Evolutionary conservation across 2,329 filamentous ascomycete genomes (phyloP).

Genomic region (Ophiosphaerella narmari): DNA sequence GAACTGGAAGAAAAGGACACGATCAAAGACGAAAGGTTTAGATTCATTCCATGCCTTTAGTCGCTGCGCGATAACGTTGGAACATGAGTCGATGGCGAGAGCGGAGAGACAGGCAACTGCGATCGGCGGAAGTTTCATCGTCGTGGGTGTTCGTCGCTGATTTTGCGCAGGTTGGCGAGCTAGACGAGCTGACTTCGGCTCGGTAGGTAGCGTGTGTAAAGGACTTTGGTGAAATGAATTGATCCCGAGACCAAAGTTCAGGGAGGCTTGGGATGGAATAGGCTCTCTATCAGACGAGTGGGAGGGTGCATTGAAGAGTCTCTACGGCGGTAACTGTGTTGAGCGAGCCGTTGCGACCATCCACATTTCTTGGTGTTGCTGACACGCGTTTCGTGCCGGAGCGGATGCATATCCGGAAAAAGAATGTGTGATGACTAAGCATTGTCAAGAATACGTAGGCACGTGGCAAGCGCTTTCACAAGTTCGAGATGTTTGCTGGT

Average conservation of each 20-base stretch:
- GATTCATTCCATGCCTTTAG: constrained; percentile 42
- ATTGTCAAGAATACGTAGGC: too few species aligned
- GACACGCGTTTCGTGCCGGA: not conserved
- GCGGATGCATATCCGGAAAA: not conserved
- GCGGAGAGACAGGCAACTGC: constrained; percentile 41
- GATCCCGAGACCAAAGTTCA: too few species aligned
- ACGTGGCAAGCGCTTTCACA: too few species aligned
- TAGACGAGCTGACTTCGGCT: not conserved
- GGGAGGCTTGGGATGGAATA: too few species aligned
- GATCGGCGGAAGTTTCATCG: constrained; percentile 40
- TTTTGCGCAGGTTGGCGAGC: not conserved
- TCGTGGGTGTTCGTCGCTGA: not conserved
- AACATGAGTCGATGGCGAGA: constrained; percentile 42
- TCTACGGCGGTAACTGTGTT: not conserved
- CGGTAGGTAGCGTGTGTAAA: too few species aligned
- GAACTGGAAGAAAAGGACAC: constrained; percentile 45
- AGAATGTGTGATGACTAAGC: not conserved
- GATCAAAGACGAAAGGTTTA: constrained; percentile 45
- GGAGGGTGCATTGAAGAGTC: not conserved
- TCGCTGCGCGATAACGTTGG: constrained; percentile 45
- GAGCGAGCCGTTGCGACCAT: not conserved
- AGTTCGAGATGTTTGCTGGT: too few species aligned
- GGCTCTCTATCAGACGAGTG: not conserved
- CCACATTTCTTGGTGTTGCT: constrained; percentile 6
- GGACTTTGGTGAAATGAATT: too few species aligned